Percentiles rank a stretch among this genome's conserved stretches.
These are phyloP conservation scores for Trametes cinnabarina DNA, from an alignment of 768 basidiomycete species.

Conservation along the genomic window DNA sequence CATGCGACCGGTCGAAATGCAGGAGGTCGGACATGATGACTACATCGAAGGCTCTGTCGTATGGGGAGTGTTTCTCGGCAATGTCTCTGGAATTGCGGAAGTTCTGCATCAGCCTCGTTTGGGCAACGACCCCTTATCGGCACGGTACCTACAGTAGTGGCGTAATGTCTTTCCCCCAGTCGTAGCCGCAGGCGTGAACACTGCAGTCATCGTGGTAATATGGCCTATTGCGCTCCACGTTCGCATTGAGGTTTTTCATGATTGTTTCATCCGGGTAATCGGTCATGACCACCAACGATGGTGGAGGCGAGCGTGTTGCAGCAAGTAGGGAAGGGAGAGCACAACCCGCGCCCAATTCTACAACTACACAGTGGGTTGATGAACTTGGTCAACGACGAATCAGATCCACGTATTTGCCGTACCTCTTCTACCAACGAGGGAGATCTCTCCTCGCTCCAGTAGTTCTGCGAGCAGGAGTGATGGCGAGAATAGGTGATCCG, in stretches of 20 bases:
- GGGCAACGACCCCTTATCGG: too few species aligned
- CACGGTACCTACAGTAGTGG: conserved; percentile 53
- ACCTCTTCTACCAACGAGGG: conserved; percentile 41
- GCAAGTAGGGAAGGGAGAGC: conserved; percentile 65
- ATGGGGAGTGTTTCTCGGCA: not conserved
- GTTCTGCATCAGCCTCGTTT: conserved; percentile 3
- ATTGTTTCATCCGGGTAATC: conserved; percentile 70
- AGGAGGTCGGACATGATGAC: conserved; percentile 72
- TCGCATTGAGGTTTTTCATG: conserved; percentile 51
- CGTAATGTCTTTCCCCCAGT: conserved; percentile 57
- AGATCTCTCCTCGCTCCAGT: conserved; percentile 56
- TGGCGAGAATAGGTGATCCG: conserved; percentile 73
- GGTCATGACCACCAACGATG: conserved; percentile 56
- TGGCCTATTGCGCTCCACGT: conserved; percentile 49
- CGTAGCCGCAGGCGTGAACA: conserved; percentile 51
- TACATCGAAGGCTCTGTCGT: conserved; percentile 44
- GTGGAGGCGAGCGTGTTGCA: conserved; percentile 43
- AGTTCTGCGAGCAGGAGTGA: conserved; percentile 63
- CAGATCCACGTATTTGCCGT: not conserved
- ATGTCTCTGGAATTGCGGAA: not conserved
- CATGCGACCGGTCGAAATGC: conserved; percentile 64
- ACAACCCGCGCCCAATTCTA: conserved; percentile 73
- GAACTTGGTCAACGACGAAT: not conserved
- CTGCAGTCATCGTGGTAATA: conserved; percentile 38
- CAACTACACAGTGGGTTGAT: conserved; percentile 38